phyloP scores from a whole-genome alignment of 2,329 filamentous ascomycete species.

The Pyricularia grisea region DNA sequence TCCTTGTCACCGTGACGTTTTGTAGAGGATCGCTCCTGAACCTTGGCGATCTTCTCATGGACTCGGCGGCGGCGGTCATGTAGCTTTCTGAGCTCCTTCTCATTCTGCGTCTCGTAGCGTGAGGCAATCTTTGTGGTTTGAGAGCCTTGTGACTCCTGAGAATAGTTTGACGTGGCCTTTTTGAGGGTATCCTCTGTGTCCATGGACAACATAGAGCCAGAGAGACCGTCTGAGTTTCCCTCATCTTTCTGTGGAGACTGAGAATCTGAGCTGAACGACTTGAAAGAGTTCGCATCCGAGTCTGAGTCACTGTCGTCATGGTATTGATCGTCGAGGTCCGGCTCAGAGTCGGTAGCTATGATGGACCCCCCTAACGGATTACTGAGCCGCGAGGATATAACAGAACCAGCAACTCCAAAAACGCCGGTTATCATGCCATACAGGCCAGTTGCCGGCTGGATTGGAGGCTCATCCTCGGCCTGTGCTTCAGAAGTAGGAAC shows the following conservation, averaged over 20 bases:
- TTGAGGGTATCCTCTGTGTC: constrained; percentile 7
- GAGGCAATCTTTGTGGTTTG: constrained; percentile 7
- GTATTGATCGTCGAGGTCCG: constrained; percentile 18
- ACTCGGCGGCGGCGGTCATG: constrained; percentile 51
- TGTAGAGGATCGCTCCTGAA: constrained; percentile 35
- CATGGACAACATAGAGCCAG: neutral
- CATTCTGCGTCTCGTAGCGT: constrained; percentile 29
- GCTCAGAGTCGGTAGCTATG: constrained; percentile 20
- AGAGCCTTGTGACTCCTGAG: constrained; percentile 25
- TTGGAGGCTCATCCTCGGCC: constrained; percentile 21
- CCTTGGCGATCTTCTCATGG: constrained; percentile 51
- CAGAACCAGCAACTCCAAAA: constrained; percentile 39
- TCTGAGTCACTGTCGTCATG: constrained; percentile 3
- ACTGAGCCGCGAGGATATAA: constrained; percentile 29
- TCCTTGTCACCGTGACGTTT: constrained; percentile 33
- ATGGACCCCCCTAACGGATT: constrained; percentile 18
- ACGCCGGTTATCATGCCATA: constrained; percentile 47
- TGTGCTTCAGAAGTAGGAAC: constrained; percentile 12
- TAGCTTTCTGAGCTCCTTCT: constrained; percentile 58
- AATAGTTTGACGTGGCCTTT: constrained; percentile 21
- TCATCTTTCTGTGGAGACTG: neutral
- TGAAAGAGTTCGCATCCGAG: neutral
- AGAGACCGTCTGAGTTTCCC: neutral
- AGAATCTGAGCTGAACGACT: neutral
- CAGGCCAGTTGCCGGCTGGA: constrained; percentile 26